Evolutionary conservation across 371 early-diverging fungal genomes (phyloP).

Genomic region (Massospora cicadina): DNA sequence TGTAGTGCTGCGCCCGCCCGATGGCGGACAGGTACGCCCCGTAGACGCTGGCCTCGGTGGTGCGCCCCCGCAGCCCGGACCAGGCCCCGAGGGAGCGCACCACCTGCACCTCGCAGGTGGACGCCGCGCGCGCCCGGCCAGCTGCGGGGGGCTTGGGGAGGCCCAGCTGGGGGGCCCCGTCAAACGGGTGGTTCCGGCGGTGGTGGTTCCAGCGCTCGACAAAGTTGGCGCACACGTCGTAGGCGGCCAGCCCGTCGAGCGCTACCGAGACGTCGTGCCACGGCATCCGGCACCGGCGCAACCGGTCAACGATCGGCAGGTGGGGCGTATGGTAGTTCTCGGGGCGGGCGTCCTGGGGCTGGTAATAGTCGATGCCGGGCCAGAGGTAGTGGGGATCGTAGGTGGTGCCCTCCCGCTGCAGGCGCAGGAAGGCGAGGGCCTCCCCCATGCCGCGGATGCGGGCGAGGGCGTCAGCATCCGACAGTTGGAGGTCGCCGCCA

Average conservation of each 20-base stretch:
- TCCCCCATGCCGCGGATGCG: not conserved
- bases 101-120: conserved; percentile 42
- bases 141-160: conserved; percentile 29
- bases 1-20: conserved; percentile 47
- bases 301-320: not conserved
- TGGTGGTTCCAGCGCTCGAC: conserved; percentile 81
- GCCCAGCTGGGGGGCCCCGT: conserved; percentile 13
- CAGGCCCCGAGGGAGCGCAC: conserved; percentile 40
- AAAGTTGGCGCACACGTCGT: conserved; percentile 70
- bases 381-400: conserved; percentile 1
- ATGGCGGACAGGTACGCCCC: conserved; percentile 63
- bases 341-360: conserved; percentile 5
- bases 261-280: conserved; percentile 78
- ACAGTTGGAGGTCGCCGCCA: not conserved
- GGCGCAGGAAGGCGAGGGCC: not conserved
- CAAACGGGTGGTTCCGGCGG: conserved; percentile 21
- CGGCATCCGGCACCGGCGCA: conserved; percentile 46
- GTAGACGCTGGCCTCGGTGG: conserved; percentile 55
- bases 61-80: conserved; percentile 30
- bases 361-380: conserved; percentile 8
- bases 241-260: conserved; percentile 36
- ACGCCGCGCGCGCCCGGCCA: conserved; percentile 48
- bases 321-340: not conserved
- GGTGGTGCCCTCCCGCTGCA: not conserved
- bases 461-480: not conserved